Conservation (phyloP, 768 basidiomycete genomes). For the Hericium coralloides region DNA sequence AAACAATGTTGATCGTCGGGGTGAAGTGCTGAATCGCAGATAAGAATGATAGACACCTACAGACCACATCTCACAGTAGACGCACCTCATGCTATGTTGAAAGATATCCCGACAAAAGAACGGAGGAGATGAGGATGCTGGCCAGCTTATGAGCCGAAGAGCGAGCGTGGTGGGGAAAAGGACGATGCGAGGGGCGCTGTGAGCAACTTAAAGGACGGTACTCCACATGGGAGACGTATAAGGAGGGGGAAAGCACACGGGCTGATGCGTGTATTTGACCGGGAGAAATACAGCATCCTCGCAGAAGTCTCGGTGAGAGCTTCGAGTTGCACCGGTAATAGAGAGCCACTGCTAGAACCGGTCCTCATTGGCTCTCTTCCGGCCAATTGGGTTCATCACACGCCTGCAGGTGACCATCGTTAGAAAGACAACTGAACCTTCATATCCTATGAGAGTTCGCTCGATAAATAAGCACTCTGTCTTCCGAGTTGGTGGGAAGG, state of each 20-base stretch:
- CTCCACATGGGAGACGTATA: not conserved
- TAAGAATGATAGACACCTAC: not conserved
- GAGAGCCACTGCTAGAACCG: not conserved
- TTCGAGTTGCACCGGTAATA: conserved; percentile 1
- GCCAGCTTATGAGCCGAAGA: not conserved
- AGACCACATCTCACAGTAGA: not conserved
- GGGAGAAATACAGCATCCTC: not conserved
- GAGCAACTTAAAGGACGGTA: not conserved
- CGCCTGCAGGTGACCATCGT: not conserved
- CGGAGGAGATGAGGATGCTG: not conserved
- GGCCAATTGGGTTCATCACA: not conserved
- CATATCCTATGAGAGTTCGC: not conserved
- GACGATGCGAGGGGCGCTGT: not conserved
- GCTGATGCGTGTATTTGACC: conserved; percentile 1
- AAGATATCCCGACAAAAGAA: not conserved
- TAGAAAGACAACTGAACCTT: not conserved
- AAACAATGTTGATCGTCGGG: not conserved
- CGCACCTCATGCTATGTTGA: not conserved
- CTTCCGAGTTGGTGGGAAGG: not conserved
- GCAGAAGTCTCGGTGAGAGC: conserved; percentile 8
- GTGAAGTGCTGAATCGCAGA: not conserved
- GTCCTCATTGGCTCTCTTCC: not conserved
- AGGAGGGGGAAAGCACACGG: not conserved
- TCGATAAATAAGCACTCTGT: not conserved
- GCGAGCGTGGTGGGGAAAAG: not conserved